A percentile compares a stretch with the other conserved stretches of the same genome.
Evolutionary conservation across 164 flowering plant species (phyloP).

Genomic region (Brasenia schreberi): DNA sequence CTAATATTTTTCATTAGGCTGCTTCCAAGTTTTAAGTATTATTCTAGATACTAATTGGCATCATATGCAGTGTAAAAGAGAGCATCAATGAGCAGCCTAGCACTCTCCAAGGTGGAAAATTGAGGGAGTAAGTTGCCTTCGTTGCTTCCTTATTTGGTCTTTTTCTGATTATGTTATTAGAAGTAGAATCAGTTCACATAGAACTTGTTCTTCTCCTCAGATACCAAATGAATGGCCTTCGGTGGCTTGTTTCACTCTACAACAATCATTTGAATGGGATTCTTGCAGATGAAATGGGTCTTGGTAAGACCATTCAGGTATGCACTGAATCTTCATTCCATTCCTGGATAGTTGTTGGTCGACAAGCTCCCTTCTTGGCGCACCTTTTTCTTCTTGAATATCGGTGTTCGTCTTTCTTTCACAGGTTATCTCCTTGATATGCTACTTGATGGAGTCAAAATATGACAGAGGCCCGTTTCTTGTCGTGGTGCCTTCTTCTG

Average conservation of each 20-base stretch:
- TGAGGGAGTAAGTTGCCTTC: constrained; percentile 72
- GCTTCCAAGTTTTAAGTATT: too few relatives aligned
- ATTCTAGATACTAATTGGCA: not conserved
- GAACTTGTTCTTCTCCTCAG: constrained; percentile 21
- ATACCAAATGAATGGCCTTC: constrained; percentile 96
- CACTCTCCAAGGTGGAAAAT: constrained; percentile 71
- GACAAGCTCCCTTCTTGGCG: too few relatives aligned
- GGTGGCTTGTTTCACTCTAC: constrained; percentile 92
- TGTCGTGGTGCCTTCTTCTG: constrained; percentile 97
- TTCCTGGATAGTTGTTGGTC: too few relatives aligned
- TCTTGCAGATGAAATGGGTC: constrained; percentile 99
- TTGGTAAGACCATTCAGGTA: constrained; percentile 99
- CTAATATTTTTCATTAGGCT: too few relatives aligned
- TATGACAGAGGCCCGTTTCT: constrained; percentile 94
- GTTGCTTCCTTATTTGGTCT: not conserved
- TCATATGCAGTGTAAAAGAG: constrained; percentile 73
- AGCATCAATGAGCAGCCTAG: constrained; percentile 74
- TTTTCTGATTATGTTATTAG: not conserved
- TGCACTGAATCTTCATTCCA: not conserved
- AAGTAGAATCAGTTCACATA: not conserved
- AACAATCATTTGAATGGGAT: constrained; percentile 97
- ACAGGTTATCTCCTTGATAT: constrained; percentile 83
- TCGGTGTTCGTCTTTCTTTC: constrained; percentile 4
- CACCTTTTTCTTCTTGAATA: too few relatives aligned
- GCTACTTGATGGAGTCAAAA: constrained; percentile 91